Evolutionary conservation across 371 early-diverging fungal genomes (phyloP).

Genomic region (Apophysomyces elegans): DNA sequence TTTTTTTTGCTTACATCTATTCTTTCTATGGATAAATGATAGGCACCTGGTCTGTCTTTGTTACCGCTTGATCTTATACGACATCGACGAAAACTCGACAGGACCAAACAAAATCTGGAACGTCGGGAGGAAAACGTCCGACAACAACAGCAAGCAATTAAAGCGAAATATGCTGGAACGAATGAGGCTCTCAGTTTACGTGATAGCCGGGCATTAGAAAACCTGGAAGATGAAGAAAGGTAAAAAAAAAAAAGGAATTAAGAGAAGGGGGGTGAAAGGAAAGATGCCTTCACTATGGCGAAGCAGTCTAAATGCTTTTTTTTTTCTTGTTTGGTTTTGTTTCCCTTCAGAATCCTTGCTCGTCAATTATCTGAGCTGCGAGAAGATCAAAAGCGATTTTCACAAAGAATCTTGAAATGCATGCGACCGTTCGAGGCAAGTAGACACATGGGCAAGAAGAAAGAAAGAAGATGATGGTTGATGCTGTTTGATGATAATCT

Average conservation of each 20-base stretch:
- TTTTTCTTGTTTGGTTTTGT: conserved; percentile 4
- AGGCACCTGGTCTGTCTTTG: conserved; percentile 53
- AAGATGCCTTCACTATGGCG: background rate
- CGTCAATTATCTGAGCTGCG: conserved; percentile 29
- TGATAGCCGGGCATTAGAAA: conserved; percentile 44
- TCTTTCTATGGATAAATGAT: background rate
- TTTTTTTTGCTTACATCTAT: background rate
- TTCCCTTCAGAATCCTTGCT: conserved; percentile 24
- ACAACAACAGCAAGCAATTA: conserved; percentile 38
- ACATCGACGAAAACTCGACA: conserved; percentile 29
- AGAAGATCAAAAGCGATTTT: conserved; percentile 22
- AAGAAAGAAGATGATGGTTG: too few species aligned
- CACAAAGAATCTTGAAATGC: conserved; percentile 22
- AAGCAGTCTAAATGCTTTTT: background rate
- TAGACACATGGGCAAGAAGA: background rate
- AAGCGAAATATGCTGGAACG: conserved; percentile 30
- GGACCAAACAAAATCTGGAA: conserved; percentile 28
- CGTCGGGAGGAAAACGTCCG: conserved; percentile 25
- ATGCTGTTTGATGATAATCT: background rate
- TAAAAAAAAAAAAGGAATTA: conserved; percentile 7
- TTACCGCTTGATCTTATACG: conserved; percentile 43
- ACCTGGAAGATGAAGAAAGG: conserved; percentile 48
- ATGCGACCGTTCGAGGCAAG: conserved; percentile 34
- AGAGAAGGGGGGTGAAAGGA: background rate
- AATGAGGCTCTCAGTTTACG: conserved; percentile 27